Base-by-base conservation (phyloP, 768 basidiomycete genomes). In the Rossbeevera mucosa region DNA sequence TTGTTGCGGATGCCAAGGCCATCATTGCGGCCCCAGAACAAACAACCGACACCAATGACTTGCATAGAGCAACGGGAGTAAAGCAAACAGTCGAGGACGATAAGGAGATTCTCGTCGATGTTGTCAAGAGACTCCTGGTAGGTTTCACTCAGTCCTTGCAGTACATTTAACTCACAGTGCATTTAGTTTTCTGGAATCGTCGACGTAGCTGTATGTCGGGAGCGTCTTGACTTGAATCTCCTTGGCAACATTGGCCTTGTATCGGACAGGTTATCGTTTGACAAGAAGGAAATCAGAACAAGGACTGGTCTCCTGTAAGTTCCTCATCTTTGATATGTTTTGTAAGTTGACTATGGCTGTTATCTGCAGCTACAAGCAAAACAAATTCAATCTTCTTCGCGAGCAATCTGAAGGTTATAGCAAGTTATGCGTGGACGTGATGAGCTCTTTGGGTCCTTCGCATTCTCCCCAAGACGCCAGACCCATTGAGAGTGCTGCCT, bases 341-440 rank as follows among this genome's bases (percentile, higher is more conserved):
- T 28, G 21, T 48, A 12, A 4, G 18, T 43, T 56, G 31, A 57
- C 7, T 51, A 36, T 42, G 25, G 45, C 31, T 48, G 18, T 43
- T 42, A 21, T 47, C 41, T 48, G n/a, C 64, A 94, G 91, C 67
- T 95, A 94, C 75, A 94, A 93, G 69, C 95, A 99, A 70, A 93
- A 93, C 73, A 99, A 98, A 71, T 95, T 94, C 76, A 99, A 98
- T 65, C 80, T 99, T 33, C 80, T 97, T 14, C 87, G 96, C 31
- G 96, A 99, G 72, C 91, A 96, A 62, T 94, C 94, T 1, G 95
- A 98, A 73, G 96, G 96, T 7, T 99, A 93, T 73, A 91, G 91
- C 67, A 94, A 94, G 69, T 81, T 98, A 28, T 81, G 86, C 24
- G 82, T 87, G 9, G 91, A 98, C 62, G 74, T 99, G 33, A 83